Evolutionary conservation across 352 stramenopile species (phyloP), one percentile per base, ranked within the genome.

Genomic region (Pythium graminicola): DNA sequence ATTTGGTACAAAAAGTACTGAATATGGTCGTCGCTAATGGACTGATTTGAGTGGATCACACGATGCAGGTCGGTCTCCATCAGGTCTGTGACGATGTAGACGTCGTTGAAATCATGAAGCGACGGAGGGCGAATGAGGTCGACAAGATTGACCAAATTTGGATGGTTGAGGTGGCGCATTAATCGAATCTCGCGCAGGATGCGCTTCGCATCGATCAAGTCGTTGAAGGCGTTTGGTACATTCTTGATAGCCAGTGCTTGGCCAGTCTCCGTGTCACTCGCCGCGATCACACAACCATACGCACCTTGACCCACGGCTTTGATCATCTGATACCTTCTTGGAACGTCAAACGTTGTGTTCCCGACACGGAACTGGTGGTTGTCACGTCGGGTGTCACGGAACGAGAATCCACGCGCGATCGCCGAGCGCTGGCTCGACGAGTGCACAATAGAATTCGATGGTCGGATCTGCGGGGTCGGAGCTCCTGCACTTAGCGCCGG

Each of bases 171-270:
- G 44, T 95, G 85, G 5, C 89, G 70, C 77, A 97, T 88, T 28
- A 97, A 66, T 50, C 94, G 92, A 63, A 99, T 98, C 75, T 98
- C 96, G 1, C 96, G 76, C 19, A 99, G 80, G 55, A 99, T 99
- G 41, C 97, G 88, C 67, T 99, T 99, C 23, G 97, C 97, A 68
- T 99, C 97, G 20, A 98, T 97, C 31, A 99, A 81, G 65, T 99
- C 96, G 46, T 97, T 89, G 64, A 98, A 98, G 14, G 88, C 87
- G 20, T 79, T 70, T 38, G 92, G 76, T 39, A 98, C 96, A 69
- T 98, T 98, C 71, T 98, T 98, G 59, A 98, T 96, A 1, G 81
- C 77, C 16, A 82, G 62, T 0, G 70, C 84, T 29, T 72, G 76
- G 8, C 64, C 64, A 1, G 38, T 67, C 7, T 62, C 44, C 5